Evolutionary conservation across 257 asterid species (phyloP), one percentile per base, ranked within the genome.

Genomic region (Gynochthodes officinalis): DNA sequence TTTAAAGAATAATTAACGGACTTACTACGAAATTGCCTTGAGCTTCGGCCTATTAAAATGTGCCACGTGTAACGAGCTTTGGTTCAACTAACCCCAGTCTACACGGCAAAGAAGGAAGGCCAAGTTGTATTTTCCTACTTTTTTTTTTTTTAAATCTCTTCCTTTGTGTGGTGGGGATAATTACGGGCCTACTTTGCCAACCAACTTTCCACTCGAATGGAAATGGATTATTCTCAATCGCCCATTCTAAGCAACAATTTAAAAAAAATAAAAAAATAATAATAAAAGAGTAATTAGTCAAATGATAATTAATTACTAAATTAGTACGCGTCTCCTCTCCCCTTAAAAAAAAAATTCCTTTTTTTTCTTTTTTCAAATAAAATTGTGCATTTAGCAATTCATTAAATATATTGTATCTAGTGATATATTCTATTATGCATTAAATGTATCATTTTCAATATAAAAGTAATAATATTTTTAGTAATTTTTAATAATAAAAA

Each of bases 1-100:
- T 81, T 81, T 81, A 85, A 63, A 81, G 86, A 50, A 12, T 0
- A 19, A 42, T 11, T 7, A 35, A 68, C 86, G 78, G 81, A 57
- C 79, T 75, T 64, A 5, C 9, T 39, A 70, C 54, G 78, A 73
- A 64, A 65, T 19, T 12, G 81, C 76, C 76, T 13, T 0, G 0
- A 0, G 5, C 0, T 0, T 0, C 4, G 5, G 16, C 89, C 73
- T 6, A 80, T 82, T 0, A 27, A 0, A 5, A 7, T 0, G 1
- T 0, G 78, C 27, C 88, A 80, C 84, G 75, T 85, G 76, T 74
- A 25, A 1, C 0, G 1, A 0, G 27, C 71, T 82, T 77, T 11
- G 71, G 37, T 18, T 76, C 80, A 77, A 7, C 68, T 63, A 63
- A 37, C 50, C 72, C 21, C 7, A 67, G 44, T 32, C 62, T 5